These are phyloP conservation scores for Paraconiothyrium sp. DNA, from an alignment of 2,329 filamentous ascomycete genomes.

Conservation along the genomic window DNA sequence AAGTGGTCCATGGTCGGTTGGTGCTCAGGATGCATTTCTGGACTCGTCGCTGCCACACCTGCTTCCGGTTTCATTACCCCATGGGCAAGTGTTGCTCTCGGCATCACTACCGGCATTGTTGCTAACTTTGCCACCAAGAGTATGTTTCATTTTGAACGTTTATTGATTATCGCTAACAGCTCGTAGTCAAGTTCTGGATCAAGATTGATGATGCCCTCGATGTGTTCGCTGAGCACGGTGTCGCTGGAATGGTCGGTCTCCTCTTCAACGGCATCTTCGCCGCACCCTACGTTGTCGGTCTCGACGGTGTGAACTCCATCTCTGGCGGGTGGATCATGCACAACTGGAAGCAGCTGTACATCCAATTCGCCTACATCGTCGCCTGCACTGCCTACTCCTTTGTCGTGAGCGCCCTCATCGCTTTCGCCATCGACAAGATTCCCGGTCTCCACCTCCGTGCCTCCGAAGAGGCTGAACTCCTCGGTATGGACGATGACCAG, in stretches of 20 bases:
- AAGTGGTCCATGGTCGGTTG: constrained; percentile 96
- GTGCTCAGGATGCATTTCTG: constrained; percentile 89
- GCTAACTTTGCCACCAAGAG: constrained; percentile 91
- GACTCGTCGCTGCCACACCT: constrained; percentile 87
- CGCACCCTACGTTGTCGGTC: constrained; percentile 75
- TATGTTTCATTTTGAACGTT: constrained; percentile 57
- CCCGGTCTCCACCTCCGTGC: constrained; percentile 83
- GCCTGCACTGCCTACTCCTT: constrained; percentile 75
- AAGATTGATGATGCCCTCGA: constrained; percentile 88
- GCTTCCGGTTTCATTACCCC: constrained; percentile 80
- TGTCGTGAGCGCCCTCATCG: constrained; percentile 76
- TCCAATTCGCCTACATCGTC: constrained; percentile 80
- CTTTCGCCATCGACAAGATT: constrained; percentile 77
- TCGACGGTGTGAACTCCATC: constrained; percentile 77
- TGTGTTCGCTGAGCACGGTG: constrained; percentile 88
- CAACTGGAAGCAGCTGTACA: constrained; percentile 78
- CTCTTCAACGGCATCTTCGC: constrained; percentile 81
- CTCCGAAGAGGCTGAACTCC: constrained; percentile 81
- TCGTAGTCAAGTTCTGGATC: constrained; percentile 74
- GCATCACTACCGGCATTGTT: constrained; percentile 70
- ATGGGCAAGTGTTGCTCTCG: constrained; percentile 70
- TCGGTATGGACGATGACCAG: constrained; percentile 91
- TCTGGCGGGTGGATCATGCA: constrained; percentile 78
- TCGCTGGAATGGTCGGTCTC: constrained; percentile 84
- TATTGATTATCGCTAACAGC: constrained; percentile 30